Evolutionary conservation across 108 stramenopile species (phyloP), one percentile per base, ranked within the genome.

Genomic region (Cyclotella cryptica): DNA sequence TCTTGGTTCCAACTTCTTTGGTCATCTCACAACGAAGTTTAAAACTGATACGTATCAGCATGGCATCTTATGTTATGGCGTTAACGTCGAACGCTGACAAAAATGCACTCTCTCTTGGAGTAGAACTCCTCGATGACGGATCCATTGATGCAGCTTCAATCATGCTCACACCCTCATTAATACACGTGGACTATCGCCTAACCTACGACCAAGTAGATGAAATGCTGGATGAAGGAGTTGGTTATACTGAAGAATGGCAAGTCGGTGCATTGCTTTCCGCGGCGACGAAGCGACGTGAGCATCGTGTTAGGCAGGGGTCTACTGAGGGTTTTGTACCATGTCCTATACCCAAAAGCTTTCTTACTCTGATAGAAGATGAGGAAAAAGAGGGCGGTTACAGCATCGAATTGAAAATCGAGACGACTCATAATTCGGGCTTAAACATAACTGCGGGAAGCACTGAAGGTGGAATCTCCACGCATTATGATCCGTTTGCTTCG

Each of bases 151-250:
- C 73, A 39, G 69, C 69, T 26, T 87, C 79, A 22, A 79, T 92
- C 24, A 75, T 88, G n/a, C 61, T 92, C 1, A 85, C 83, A 14
- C 86, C 89, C 10, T 92, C 91, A 9, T 47, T 78, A 26, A 81
- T 94, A 22, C 78, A 74, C 18, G 89, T 94, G 14, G 27, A 78
- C n/a, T 94, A 94, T 63, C 74, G 88, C n/a, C 68, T 94, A 8
- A 89, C 90, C 5, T 94, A 90, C 60, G 90, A 94, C 24, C 89
- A 94, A 29, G 93, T 88, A 0, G 91, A 94, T 67, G 91, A 94
- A 72, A 94, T 94, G 93, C 81, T 94, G 0, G 88, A 88, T 45
- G 81, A 80, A 58, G 93, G 93, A 4, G 84, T 90, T 11, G 93
- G 78, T 7, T 92, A 90, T 58, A 68, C 62, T 3, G 93, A 94